phyloP scores from a whole-genome alignment of 768 basidiomycete genomes.

The Lactarius indigo region DNA sequence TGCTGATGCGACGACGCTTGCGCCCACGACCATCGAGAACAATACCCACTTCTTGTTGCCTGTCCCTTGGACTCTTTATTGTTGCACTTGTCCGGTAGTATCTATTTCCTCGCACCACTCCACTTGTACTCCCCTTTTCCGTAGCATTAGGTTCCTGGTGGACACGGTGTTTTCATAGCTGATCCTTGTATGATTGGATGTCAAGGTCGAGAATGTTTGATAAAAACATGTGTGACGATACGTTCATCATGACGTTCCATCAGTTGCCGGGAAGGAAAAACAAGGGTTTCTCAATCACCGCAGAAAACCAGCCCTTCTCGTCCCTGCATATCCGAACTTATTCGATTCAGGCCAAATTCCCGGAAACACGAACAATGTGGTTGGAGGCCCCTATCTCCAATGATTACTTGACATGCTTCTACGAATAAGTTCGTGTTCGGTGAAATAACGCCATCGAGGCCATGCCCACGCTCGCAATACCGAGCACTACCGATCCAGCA shows the following conservation, averaged over 20 bases:
- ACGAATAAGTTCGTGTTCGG: conserved; percentile 22
- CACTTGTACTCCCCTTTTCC: conserved; percentile 23
- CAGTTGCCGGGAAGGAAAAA: background rate
- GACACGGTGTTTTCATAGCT: conserved; percentile 28
- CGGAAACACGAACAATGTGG: conserved; percentile 17
- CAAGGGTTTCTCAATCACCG: conserved; percentile 20
- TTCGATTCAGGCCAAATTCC: conserved; percentile 21
- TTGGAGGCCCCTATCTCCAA: conserved; percentile 24
- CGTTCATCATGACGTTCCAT: conserved; percentile 13
- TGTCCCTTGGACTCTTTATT: conserved; percentile 28
- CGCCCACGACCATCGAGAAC: conserved; percentile 34
- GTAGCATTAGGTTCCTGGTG: conserved; percentile 26
- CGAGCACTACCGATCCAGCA: conserved; percentile 21
- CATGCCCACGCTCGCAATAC: conserved; percentile 19
- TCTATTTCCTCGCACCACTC: conserved; percentile 22
- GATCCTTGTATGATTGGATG: conserved; percentile 26
- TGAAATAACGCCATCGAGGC: conserved; percentile 25
- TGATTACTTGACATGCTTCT: conserved; percentile 23
- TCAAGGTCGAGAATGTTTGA: conserved; percentile 19
- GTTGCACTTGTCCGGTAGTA: conserved; percentile 22
- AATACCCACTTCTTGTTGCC: conserved; percentile 35
- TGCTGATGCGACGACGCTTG: conserved; percentile 28
- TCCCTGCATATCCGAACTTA: conserved; percentile 21
- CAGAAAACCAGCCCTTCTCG: conserved; percentile 20
- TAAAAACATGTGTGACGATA: conserved; percentile 13